Percentiles rank a stretch among this genome's conserved stretches.
Evolutionary conservation across 108 stramenopile species (phyloP).

Genomic region (Nitzschia sp.): DNA sequence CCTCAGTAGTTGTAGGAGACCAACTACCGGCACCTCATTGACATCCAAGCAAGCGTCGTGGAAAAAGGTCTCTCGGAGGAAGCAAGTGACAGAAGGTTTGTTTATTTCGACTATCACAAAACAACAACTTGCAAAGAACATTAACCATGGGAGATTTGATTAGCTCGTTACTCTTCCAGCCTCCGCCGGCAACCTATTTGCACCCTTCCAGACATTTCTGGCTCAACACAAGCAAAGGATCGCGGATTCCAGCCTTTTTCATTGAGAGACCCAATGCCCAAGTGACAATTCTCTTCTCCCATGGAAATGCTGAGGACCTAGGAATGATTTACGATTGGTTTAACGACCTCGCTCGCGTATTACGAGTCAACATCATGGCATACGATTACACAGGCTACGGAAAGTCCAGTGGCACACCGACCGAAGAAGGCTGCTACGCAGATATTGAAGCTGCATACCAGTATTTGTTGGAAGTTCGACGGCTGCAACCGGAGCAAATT

Average conservation of each 20-base stretch:
- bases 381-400: conserved; percentile 94
- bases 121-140: neutral
- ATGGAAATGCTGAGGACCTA: conserved; percentile 92
- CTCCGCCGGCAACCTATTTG: conserved; percentile 83
- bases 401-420: conserved; percentile 76
- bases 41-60: no score
- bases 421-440: conserved; percentile 80
- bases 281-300: conserved; percentile 88
- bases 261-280: conserved; percentile 82
- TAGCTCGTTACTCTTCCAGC: conserved; percentile 86
- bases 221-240: conserved; percentile 68
- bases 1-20: no score
- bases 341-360: conserved; percentile 77
- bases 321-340: conserved; percentile 96
- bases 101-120: no score
- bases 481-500: conserved; percentile 84
- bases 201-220: conserved; percentile 90
- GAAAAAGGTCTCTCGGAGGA: no score
- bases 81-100: no score
- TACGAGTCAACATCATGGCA: conserved; percentile 94
- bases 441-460: conserved; percentile 94
- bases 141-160: conserved; percentile 79
- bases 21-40: no score
- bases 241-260: conserved; percentile 84
- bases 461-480: conserved; percentile 72